Evolutionary conservation across 2,329 filamentous ascomycete genomes (phyloP).

Genomic region (Aspergillus fumigatus): DNA sequence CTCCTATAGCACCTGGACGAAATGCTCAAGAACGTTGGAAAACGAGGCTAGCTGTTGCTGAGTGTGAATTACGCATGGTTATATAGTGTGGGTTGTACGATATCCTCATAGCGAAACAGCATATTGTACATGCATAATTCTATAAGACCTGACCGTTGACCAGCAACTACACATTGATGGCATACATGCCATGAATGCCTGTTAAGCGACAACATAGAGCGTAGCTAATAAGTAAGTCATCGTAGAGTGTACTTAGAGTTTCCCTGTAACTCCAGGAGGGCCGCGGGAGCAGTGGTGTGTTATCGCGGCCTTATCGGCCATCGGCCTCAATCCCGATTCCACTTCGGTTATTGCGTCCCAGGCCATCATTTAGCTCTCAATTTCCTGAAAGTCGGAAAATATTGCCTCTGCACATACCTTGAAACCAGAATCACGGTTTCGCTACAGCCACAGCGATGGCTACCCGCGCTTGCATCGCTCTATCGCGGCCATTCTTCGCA

Average conservation of each 20-base stretch:
- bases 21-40: conserved; percentile 34
- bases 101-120: neutral
- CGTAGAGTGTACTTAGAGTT: neutral
- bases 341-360: conserved; percentile 5
- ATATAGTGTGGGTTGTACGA: neutral
- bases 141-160: too few relatives aligned
- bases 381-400: neutral
- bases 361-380: neutral
- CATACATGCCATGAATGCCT: neutral
- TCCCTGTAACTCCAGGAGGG: neutral
- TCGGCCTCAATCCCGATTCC: neutral
- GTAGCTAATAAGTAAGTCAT: neutral
- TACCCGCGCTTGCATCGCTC: conserved; percentile 7
- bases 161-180: neutral
- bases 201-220: neutral
- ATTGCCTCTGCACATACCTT: neutral
- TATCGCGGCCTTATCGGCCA: neutral
- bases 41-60: conserved; percentile 18
- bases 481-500: conserved; percentile 10
- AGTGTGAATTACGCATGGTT: conserved; percentile 1
- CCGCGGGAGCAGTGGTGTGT: conserved; percentile 3
- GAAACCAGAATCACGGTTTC: neutral
- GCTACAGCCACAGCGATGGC: conserved; percentile 10
- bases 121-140: neutral
- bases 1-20: conserved; percentile 36